These are phyloP conservation scores for Isabelozyma gotoi DNA, from an alignment of 805 yeast species.

Conservation along the genomic window DNA sequence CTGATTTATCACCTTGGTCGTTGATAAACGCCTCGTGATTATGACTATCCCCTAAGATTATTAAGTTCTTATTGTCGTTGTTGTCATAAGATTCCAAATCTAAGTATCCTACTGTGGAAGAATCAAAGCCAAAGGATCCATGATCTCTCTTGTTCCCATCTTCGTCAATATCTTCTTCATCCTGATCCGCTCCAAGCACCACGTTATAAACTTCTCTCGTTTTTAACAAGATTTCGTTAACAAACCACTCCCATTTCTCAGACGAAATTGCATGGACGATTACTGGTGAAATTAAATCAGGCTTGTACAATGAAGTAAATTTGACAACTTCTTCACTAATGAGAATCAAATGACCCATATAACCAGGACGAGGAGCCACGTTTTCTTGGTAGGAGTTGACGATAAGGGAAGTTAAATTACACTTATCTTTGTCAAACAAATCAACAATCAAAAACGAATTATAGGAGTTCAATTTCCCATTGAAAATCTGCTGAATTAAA, in stretches of 20 bases:
- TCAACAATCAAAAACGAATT: conserved; percentile 51
- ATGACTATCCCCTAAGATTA: conserved; percentile 34
- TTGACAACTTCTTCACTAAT: conserved; percentile 96
- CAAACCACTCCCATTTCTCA: conserved; percentile 52
- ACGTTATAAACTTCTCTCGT: conserved; percentile 58
- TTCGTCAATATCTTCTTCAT: conserved; percentile 31
- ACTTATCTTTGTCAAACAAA: conserved; percentile 17
- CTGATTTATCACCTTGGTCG: conserved; percentile 14
- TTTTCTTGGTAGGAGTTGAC: conserved; percentile 21
- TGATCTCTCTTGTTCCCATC: conserved; percentile 15
- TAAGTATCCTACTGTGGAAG: conserved; percentile 38
- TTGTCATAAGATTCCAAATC: conserved; percentile 36
- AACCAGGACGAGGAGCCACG: conserved; percentile 71
- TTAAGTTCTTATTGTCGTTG: conserved; percentile 18
- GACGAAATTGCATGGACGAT: conserved; percentile 51
- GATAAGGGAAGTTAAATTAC: conserved; percentile 27
- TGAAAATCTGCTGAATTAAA: conserved; percentile 89
- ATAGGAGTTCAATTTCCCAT: conserved; percentile 89
- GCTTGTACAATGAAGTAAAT: conserved; percentile 63
- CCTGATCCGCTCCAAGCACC: conserved; percentile 47
- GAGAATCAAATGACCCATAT: conserved; percentile 94
- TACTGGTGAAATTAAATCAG: conserved; percentile 55
- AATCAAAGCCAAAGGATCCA: conserved; percentile 22
- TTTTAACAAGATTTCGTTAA: conserved; percentile 46
- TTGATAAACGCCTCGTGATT: conserved; percentile 33